Evolutionary conservation across 306 rosid genomes (phyloP).

Genomic region (Quillaja saponaria): DNA sequence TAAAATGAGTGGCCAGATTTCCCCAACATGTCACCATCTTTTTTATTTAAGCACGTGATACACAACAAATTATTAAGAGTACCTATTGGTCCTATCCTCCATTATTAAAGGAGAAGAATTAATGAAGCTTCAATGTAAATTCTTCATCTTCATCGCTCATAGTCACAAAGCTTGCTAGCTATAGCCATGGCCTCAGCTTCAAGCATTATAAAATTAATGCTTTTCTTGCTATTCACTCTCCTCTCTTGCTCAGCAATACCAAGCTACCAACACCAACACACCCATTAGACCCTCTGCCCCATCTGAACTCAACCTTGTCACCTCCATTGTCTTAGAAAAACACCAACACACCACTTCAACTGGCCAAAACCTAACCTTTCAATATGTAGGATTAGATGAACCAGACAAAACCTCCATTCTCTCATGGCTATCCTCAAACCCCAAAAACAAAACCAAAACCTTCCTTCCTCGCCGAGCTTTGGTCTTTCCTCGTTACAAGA

Average conservation of each 20-base stretch:
- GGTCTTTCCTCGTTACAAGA: constrained; percentile 40
- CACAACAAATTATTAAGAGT: too few species aligned
- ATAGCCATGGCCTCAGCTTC: neutral
- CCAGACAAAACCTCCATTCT: constrained; percentile 45
- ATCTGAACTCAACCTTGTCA: constrained; percentile 31
- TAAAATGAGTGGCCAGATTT: too few species aligned
- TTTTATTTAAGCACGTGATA: too few species aligned
- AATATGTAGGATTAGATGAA: constrained; percentile 58
- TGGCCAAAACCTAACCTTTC: constrained; percentile 37
- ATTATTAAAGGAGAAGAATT: too few species aligned
- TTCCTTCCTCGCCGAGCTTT: constrained; percentile 50
- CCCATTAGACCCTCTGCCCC: constrained; percentile 54
- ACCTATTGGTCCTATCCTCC: too few species aligned
- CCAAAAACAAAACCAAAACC: neutral
- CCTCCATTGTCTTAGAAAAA: constrained; percentile 30
- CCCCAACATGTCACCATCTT: too few species aligned
- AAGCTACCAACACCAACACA: constrained; percentile 30
- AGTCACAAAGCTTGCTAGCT: neutral
- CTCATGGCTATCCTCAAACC: constrained; percentile 43
- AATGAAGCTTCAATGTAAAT: too few species aligned
- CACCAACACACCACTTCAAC: constrained; percentile 6
- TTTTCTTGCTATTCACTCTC: neutral
- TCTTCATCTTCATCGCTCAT: too few species aligned
- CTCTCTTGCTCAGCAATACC: neutral
- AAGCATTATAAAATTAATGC: neutral